Conservation (phyloP, 352 stramenopile species). For the Phytophthora pisi region DNA sequence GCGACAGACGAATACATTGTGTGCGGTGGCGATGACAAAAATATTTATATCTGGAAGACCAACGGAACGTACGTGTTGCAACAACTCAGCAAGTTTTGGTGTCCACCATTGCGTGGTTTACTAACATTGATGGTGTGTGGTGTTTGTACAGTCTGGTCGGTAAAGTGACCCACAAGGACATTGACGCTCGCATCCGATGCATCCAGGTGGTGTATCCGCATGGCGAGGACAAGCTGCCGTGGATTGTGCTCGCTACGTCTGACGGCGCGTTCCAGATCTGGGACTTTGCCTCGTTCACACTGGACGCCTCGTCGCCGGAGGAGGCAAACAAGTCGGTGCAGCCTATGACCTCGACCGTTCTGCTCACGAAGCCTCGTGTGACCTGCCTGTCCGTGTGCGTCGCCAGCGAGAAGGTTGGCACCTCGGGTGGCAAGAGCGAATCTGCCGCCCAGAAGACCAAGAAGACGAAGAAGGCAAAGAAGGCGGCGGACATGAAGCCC, state of each 20-base stretch:
- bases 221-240: slow-evolving; percentile 62
- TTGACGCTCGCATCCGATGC: slow-evolving; percentile 75
- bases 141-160: slow-evolving; percentile 53
- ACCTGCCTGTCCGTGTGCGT: slow-evolving; percentile 78
- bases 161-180: slow-evolving; percentile 67
- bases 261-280: slow-evolving; percentile 83
- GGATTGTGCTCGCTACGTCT: slow-evolving; percentile 78
- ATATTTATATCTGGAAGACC: slow-evolving; percentile 85
- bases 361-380: slow-evolving; percentile 77
- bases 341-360: slow-evolving; percentile 62
- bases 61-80: slow-evolving; percentile 62
- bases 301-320: slow-evolving; percentile 55
- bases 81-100: not conserved
- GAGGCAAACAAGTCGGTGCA: slow-evolving; percentile 61
- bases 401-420: slow-evolving; percentile 26
- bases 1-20: slow-evolving; percentile 78
- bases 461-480: slow-evolving; percentile 55
- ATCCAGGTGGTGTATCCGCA: slow-evolving; percentile 76
- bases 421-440: slow-evolving; percentile 21
- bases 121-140: slow-evolving; percentile 1
- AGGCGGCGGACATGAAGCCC: slow-evolving; percentile 30
- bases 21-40: slow-evolving; percentile 78
- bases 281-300: slow-evolving; percentile 68
- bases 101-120: not conserved
- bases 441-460: slow-evolving; percentile 28